Base-by-base conservation (phyloP, 768 basidiomycete genomes). In the Asterophora parasitica region DNA sequence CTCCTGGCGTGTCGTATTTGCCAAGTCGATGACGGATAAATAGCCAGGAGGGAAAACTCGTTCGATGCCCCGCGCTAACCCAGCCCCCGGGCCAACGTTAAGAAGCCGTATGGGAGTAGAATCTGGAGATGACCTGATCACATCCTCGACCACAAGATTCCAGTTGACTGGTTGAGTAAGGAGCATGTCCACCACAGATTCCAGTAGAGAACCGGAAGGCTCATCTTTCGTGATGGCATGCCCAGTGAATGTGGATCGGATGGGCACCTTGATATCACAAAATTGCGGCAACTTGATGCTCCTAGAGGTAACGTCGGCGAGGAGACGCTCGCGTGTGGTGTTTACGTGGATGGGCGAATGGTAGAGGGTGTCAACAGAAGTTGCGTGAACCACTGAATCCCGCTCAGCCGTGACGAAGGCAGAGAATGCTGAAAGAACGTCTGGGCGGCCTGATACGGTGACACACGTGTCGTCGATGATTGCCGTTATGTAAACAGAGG, bases 371-470 rank as follows among this genome's bases (percentile, higher is more conserved):
- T 74, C 66, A 33, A 83, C 58, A 1, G 68, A 68, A 1, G 77
- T 77, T 39, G 71, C 61, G 49, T 73, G 74, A 0, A 74, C 61
- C 1, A 64, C 52, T 16, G 67, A 66, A 15, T 57, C 46, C 13
- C 30, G 32, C 11, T 43, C 59, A 3, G 63, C 53, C 16, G 70
- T 66, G 34, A 78, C 53, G 6, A 56, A 64, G 12, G 54, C 53
- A 6, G 69, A 63, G 58, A 83, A 82, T 19, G 58, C 58, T 6
- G 63, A 57, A 26, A 85, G 62, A 38, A 71, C 44, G 50, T 78
- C 73, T 2, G 82, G 82, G 41, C 66, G 72, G 17, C 82, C 83
- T 2, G 82, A 84, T 41, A 83, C 63, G 9, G 82, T 82, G 45
- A 80, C 64, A 46, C 69, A 74, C 9, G 54, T 61, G 44, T 71